Conservation (phyloP, 2,329 filamentous ascomycete species). For the Graphilbum sp. region DNA sequence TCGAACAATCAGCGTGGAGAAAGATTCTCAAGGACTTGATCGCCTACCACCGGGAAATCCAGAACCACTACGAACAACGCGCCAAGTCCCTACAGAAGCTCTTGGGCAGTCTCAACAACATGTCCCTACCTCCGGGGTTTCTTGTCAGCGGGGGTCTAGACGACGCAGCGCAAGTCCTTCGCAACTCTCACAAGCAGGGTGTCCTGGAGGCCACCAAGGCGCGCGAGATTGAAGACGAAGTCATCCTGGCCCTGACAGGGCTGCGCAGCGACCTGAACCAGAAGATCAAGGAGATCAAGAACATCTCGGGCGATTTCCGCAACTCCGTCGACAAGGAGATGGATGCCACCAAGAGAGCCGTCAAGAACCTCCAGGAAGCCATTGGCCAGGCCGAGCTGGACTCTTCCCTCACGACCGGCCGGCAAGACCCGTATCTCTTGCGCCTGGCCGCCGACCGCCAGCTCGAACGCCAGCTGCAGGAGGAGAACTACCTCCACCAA, state of each 20-base stretch:
- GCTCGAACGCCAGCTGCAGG: slow-evolving; percentile 81
- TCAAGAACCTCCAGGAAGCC: slow-evolving; percentile 66
- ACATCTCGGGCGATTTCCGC: slow-evolving; percentile 85
- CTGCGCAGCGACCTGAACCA: slow-evolving; percentile 77
- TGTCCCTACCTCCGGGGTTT: slow-evolving; percentile 57
- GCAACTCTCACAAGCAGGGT: slow-evolving; percentile 67
- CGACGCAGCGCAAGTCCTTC: slow-evolving; percentile 68
- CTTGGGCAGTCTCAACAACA: slow-evolving; percentile 71
- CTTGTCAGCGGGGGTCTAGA: slow-evolving; percentile 68
- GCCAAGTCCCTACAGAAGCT: slow-evolving; percentile 71
- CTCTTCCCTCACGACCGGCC: slow-evolving; percentile 57
- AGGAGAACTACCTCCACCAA: slow-evolving; percentile 94
- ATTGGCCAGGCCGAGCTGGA: slow-evolving; percentile 69
- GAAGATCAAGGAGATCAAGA: slow-evolving; percentile 98
- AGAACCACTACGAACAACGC: slow-evolving; percentile 72
- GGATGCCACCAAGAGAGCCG: slow-evolving; percentile 63
- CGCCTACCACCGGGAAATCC: slow-evolving; percentile 82
- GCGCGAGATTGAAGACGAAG: slow-evolving; percentile 77
- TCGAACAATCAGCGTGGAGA: slow-evolving; percentile 89
- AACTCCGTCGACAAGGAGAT: slow-evolving; percentile 94
- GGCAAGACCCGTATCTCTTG: slow-evolving; percentile 82
- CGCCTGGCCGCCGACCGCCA: slow-evolving; percentile 76
- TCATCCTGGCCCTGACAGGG: slow-evolving; percentile 73
- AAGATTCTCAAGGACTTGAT: slow-evolving; percentile 92
- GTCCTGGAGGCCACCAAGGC: slow-evolving; percentile 75